Base-by-base conservation (phyloP, 129 eudicot species). In the Logfia minima region DNA sequence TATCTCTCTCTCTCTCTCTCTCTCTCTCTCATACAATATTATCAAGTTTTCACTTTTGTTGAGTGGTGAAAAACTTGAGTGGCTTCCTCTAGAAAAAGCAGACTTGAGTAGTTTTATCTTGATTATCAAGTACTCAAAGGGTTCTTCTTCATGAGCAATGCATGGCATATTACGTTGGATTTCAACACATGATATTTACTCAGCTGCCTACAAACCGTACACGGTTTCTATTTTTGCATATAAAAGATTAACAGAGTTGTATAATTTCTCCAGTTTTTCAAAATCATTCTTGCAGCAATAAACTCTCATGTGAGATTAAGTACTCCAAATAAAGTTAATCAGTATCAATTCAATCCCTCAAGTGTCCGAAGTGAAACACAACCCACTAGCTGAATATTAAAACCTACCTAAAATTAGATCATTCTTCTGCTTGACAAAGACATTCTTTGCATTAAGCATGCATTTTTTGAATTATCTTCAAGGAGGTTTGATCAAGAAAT, bases 91-190 rank as follows among this genome's bases (percentile, higher is more conserved):
- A 79, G 85, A 75, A 77, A 84, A 86, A 86, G 84, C 85, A 78
- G 70, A 82, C 89, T 86, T 68, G 88, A 86, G 93, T 89, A 86
- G 77, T 81, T 83, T 77, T 83, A 82, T 87, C 88, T 79, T 77
- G 77, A 81, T 79, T 56, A 78, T 84, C 83, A 84, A 70, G 79
- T 78, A 78, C 64, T 74, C 63, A 64, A 69, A 61, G 82, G 59
- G 17, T 79, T 21, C 74, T 76, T 79, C 68, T 60, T 75, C 75
- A 58, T 71, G 66, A 77, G 55, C 74, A 29, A 85, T 74, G 69
- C 85, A 82, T 77, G 82, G 62, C 8, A 60, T 8, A 68, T 7
- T 72, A 67, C 56, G 41, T 39, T n/a, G 69, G 13, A 59, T 74
- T 74, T 77, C 71, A 64, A 61, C 79, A 64, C 81, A 66, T 71